phyloP scores from a whole-genome alignment of 129 eudicot genomes.

The Silybum marianum region DNA sequence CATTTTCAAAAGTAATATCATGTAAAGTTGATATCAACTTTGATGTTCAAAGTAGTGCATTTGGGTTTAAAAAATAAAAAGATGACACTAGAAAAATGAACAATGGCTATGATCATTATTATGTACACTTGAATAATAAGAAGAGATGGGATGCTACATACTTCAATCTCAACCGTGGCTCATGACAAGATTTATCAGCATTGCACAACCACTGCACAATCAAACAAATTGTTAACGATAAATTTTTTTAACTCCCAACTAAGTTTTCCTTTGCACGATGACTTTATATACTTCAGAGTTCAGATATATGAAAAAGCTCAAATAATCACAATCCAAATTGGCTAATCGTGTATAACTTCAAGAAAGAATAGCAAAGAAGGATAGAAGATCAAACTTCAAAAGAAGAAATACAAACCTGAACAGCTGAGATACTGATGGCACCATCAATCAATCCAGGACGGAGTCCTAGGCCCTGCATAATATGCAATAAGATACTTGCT shows the following conservation, averaged over 20 bases:
- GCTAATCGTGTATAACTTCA: neutral
- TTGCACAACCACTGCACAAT: conserved; percentile 87
- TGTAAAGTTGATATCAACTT: neutral
- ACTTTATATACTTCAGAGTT: neutral
- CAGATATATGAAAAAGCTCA: neutral
- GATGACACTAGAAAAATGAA: neutral
- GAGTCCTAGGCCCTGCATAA: conserved; percentile 74
- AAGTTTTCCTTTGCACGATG: neutral
- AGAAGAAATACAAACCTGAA: conserved; percentile 61
- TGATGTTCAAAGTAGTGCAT: neutral
- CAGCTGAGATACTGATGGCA: conserved; percentile 98
- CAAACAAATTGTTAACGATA: neutral
- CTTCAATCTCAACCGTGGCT: conserved; percentile 92
- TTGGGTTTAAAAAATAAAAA: neutral
- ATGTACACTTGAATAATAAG: neutral
- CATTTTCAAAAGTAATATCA: neutral
- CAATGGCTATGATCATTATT: neutral
- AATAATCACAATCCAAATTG: neutral
- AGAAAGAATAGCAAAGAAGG: neutral
- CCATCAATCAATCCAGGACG: conserved; percentile 96
- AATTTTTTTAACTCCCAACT: neutral
- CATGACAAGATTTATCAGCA: conserved; percentile 97
- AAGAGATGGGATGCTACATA: conserved; percentile 37
- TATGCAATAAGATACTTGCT: conserved; percentile 18
- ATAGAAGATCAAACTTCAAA: neutral